Evolutionary conservation across 2,329 filamentous ascomycete species (phyloP).

Genomic region (Trichophyton schoenleinii): DNA sequence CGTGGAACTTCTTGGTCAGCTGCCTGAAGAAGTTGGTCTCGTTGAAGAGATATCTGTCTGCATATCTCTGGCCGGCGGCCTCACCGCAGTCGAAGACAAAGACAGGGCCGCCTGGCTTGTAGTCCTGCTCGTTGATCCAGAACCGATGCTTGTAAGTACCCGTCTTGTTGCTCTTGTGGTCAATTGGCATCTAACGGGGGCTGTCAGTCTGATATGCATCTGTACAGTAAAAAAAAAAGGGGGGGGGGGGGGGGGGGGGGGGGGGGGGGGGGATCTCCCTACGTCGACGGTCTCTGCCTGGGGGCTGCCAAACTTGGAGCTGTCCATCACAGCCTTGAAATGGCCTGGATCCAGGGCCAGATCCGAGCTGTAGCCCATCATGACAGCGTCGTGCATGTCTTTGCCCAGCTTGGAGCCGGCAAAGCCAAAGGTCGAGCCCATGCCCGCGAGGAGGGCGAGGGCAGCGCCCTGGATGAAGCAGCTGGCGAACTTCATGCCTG

Average conservation of each 20-base stretch:
- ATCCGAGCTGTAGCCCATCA: not conserved
- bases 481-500: conserved; percentile 9
- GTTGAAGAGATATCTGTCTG: conserved; percentile 25
- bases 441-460: conserved; percentile 8
- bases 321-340: not conserved
- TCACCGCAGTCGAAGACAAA: conserved; percentile 40
- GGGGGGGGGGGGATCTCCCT: not conserved
- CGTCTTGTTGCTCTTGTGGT: conserved; percentile 23
- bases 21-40: conserved; percentile 21
- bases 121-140: conserved; percentile 43
- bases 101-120: conserved; percentile 42
- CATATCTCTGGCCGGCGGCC: conserved; percentile 28
- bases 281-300: not conserved
- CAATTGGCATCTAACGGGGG: conserved; percentile 20
- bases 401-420: conserved; percentile 2
- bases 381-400: conserved; percentile 5
- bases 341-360: not conserved
- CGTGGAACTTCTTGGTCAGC: conserved; percentile 26
- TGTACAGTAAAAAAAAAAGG: not conserved
- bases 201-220: not conserved
- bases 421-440: conserved; percentile 4
- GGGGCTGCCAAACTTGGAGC: not conserved
- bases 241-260: too few relatives aligned
- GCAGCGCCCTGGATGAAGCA: conserved; percentile 10
- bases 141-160: conserved; percentile 45